phyloP scores from a whole-genome alignment of 2,329 filamentous ascomycete species.

The Trichoderma atroviride region DNA sequence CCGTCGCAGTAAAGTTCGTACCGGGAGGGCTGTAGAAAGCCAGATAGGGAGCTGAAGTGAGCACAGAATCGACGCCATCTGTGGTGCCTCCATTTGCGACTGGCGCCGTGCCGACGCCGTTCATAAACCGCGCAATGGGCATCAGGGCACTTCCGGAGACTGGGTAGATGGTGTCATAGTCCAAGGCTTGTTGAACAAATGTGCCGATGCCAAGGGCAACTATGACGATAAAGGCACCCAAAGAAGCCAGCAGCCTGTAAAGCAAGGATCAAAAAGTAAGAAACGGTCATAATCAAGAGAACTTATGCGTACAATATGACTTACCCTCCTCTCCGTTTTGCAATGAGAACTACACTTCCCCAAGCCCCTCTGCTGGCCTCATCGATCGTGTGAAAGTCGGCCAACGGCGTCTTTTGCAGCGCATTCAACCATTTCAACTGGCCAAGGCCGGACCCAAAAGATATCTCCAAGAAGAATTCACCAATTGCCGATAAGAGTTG shows the following conservation, averaged over 20 bases:
- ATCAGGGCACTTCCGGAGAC: conserved; percentile 5
- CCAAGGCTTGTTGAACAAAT: conserved; percentile 4
- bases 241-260: neutral
- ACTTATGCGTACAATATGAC: neutral
- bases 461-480: neutral
- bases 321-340: conserved; percentile 9
- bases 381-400: conserved; percentile 4
- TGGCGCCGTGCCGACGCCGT: neutral
- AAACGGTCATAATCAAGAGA: neutral
- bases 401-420: neutral
- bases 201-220: conserved; percentile 13
- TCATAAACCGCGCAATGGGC: conserved; percentile 1
- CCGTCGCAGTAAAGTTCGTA: neutral
- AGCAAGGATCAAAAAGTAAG: neutral
- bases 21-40: neutral
- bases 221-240: neutral
- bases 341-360: conserved; percentile 11
- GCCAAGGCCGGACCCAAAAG: neutral
- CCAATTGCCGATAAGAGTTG: neutral
- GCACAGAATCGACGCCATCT: neutral
- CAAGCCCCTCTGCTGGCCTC: conserved; percentile 14
- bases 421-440: neutral
- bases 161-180: conserved; percentile 14
- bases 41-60: neutral
- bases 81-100: neutral